Conservation (phyloP, 2,329 filamentous ascomycete genomes). For the Myrmaecium sp. region DNA sequence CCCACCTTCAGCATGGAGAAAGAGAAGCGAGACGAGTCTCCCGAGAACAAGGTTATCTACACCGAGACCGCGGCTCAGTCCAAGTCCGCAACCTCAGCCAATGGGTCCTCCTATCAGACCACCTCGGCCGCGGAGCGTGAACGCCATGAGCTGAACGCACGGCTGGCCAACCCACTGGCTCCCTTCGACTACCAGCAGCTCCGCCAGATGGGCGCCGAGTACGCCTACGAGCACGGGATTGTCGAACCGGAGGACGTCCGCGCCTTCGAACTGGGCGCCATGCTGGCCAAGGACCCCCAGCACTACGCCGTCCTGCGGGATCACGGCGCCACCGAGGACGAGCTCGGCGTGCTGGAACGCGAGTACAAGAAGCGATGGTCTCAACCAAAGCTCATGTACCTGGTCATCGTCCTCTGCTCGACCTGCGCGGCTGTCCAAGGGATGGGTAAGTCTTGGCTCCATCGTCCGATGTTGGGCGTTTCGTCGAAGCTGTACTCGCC, state of each 20-base stretch:
- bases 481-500: not conserved
- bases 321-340: slow-evolving; percentile 37
- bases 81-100: too few species aligned
- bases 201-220: slow-evolving; percentile 38
- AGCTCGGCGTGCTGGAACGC: slow-evolving; percentile 38
- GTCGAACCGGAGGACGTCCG: slow-evolving; percentile 14
- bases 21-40: too few species aligned
- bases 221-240: slow-evolving; percentile 35
- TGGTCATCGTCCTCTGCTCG: slow-evolving; percentile 50
- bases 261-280: slow-evolving; percentile 14
- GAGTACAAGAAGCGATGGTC: slow-evolving; percentile 53
- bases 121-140: slow-evolving; percentile 20
- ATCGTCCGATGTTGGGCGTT: not conserved
- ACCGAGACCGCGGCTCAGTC: too few species aligned
- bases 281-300: slow-evolving; percentile 12
- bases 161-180: slow-evolving; percentile 36
- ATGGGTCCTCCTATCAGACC: too few species aligned
- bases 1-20: too few species aligned
- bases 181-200: slow-evolving; percentile 34
- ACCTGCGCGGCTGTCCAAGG: slow-evolving; percentile 53
- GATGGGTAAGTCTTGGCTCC: slow-evolving; percentile 31
- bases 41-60: too few species aligned
- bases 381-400: slow-evolving; percentile 48
- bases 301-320: slow-evolving; percentile 7
- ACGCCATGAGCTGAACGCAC: slow-evolving; percentile 26